These are phyloP conservation scores for Ogataea angusta DNA, from an alignment of 805 yeast species.

Conservation along the genomic window DNA sequence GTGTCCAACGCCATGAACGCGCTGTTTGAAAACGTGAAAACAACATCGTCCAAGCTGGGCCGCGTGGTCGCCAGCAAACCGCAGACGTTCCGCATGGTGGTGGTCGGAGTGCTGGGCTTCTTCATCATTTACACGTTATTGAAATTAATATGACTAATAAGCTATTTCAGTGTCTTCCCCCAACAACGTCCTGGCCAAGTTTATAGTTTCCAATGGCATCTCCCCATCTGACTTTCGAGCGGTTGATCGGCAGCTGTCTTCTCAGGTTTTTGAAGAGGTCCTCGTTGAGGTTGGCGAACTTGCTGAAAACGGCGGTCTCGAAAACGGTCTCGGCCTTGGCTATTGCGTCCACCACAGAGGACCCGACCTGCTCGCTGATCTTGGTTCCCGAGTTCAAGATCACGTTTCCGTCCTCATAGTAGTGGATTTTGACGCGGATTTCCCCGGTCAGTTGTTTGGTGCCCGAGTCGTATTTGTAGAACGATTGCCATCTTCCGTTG, in stretches of 20 bases:
- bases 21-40: slow-evolving; percentile 46
- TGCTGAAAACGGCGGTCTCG: slow-evolving; percentile 56
- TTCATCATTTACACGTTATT: slow-evolving; percentile 55
- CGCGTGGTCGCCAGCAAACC: slow-evolving; percentile 60
- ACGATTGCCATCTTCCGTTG: slow-evolving; percentile 86
- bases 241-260: slow-evolving; percentile 87
- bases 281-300: slow-evolving; percentile 74
- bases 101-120: slow-evolving; percentile 49
- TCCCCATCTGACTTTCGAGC: slow-evolving; percentile 94
- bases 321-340: slow-evolving; percentile 53
- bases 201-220: slow-evolving; percentile 86
- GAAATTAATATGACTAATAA: slow-evolving; percentile 37
- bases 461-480: slow-evolving; percentile 44
- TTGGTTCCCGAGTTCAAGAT: slow-evolving; percentile 53
- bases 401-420: slow-evolving; percentile 95
- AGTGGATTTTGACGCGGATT: slow-evolving; percentile 74
- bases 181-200: slow-evolving; percentile 75
- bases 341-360: slow-evolving; percentile 44
- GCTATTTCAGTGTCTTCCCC: slow-evolving; percentile 33
- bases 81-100: slow-evolving; percentile 56
- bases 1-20: slow-evolving; percentile 50
- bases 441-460: slow-evolving; percentile 44
- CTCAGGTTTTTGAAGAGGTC: slow-evolving; percentile 77
- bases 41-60: slow-evolving; percentile 49
- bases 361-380: slow-evolving; percentile 28